Base-by-base conservation (phyloP, 179 eudicot genomes). In the Drosera spatulata region DNA sequence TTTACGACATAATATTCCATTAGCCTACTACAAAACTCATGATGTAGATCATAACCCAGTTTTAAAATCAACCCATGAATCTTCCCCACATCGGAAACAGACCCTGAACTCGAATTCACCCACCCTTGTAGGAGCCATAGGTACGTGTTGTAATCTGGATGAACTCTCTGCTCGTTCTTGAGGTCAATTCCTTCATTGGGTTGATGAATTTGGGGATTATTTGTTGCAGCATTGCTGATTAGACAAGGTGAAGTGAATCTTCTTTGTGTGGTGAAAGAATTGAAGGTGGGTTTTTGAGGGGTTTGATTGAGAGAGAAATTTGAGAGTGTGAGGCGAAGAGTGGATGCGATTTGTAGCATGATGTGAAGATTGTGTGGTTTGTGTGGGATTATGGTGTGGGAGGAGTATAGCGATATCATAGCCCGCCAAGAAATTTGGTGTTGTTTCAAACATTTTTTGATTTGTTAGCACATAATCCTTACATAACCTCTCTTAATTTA, bases 11-110 rank as follows among this genome's bases (percentile, higher is more conserved):
- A 83, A 49, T 74, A 66, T 57, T 75, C 78, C 54, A 78, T 2
- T 39, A 88, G 73, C 44, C 73, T 71, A 63, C 72, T 61, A 61
- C 73, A 47, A 45, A 88, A 61, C 11, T 61, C 75, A 62, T 50
- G 43, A 13, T 81, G 89, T 10, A n/a, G 68, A 50, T 12, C 46
- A 65, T 83, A 81, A 43, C 93, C 89, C 46, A 77, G 79, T 71
- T 85, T 83, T 59, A 85, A 64, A 1, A 88, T 67, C 65, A 55
- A 65, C 62, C 80, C 87, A 66, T 88, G 84, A 66, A 85, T 72
- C 82, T 80, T 85, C 68, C 73, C 62, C 55, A 74, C 77, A 60
- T 83, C 77, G 39, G 37, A 2, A 4, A 70, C 61, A 38, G 83
- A 79, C 58, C 75, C 79, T 53, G 52, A 68, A 56, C 68, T 53